Percentiles rank a stretch among this genome's conserved stretches.
phyloP scores from a whole-genome alignment of 2,329 filamentous ascomycete species.

The Penicillium janthinellum region DNA sequence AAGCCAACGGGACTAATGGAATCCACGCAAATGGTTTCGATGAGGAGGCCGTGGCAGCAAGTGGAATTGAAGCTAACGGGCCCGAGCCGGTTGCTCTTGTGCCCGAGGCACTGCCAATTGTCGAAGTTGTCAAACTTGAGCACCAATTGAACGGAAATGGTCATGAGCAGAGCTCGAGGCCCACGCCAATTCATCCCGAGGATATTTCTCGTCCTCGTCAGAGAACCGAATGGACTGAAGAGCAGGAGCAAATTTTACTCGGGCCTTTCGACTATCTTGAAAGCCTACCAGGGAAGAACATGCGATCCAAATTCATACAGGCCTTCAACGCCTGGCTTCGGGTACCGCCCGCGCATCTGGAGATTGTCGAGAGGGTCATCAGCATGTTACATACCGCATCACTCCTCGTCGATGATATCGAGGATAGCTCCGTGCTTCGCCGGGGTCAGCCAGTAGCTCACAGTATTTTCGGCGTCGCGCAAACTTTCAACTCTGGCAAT shows the following conservation, averaged over 20 bases:
- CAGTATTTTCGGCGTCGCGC: slow-evolving; percentile 52
- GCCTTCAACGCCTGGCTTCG: slow-evolving; percentile 50
- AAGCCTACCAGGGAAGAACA: slow-evolving; percentile 49
- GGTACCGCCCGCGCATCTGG: slow-evolving; percentile 43
- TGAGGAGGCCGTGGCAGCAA: neutral
- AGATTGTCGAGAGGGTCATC: slow-evolving; percentile 47
- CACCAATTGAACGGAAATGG: neutral
- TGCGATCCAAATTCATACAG: slow-evolving; percentile 47
- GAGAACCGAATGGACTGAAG: neutral
- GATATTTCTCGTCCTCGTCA: neutral
- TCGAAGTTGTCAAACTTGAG: neutral
- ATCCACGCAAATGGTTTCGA: neutral
- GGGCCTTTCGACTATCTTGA: slow-evolving; percentile 50
- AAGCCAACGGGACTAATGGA: neutral
- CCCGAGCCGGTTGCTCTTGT: neutral
- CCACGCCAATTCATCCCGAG: neutral
- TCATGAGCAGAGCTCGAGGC: neutral
- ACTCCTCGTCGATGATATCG: slow-evolving; percentile 52
- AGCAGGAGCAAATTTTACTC: slow-evolving; percentile 43
- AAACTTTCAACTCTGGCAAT: slow-evolving; percentile 56
- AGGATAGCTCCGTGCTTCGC: slow-evolving; percentile 51
- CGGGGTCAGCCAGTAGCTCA: slow-evolving; percentile 53
- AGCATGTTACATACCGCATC: slow-evolving; percentile 51
- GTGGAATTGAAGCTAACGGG: neutral
- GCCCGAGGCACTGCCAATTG: neutral